These are phyloP conservation scores for Cercophora scortea DNA, from an alignment of 495 filamentous ascomycete species.

Conservation along the genomic window DNA sequence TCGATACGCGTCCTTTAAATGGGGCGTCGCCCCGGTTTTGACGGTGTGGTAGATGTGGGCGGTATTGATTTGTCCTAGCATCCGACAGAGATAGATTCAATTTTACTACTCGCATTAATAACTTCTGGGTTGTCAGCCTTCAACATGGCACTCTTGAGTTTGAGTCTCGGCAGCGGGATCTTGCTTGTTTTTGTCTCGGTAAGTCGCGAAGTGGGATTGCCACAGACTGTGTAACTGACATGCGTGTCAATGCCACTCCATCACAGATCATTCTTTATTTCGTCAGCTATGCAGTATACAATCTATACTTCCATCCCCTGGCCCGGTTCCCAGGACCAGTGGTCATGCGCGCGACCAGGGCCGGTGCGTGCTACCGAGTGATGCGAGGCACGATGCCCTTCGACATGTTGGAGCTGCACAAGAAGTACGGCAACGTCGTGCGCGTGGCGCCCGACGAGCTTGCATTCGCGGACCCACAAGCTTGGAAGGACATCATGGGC, in stretches of 20 bases:
- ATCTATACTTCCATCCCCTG: conserved; percentile 45
- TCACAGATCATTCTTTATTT: conserved; percentile 5
- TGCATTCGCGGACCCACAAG: conserved; percentile 37
- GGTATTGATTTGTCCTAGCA: not conserved
- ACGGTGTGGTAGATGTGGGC: not conserved
- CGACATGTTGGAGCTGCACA: conserved; percentile 37
- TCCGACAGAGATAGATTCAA: not conserved
- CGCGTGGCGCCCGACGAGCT: conserved; percentile 48
- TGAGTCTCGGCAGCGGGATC: not conserved
- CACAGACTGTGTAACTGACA: not conserved
- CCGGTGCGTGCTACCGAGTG: conserved; percentile 22
- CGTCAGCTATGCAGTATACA: conserved; percentile 26
- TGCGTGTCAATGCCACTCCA: not conserved
- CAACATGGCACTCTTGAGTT: not conserved
- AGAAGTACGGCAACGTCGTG: conserved; percentile 45
- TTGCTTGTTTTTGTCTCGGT: not conserved
- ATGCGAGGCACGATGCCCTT: conserved; percentile 31
- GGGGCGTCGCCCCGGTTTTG: too few relatives aligned
- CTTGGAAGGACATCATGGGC: conserved; percentile 51
- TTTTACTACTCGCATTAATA: not conserved
- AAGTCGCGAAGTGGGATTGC: not conserved
- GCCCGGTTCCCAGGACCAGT: conserved; percentile 42
- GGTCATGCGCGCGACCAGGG: conserved; percentile 27
- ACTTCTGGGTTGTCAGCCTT: not conserved
- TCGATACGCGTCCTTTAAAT: not conserved